These are phyloP conservation scores for Pulveroboletus sp. DNA, from an alignment of 768 basidiomycete genomes.

Conservation along the genomic window DNA sequence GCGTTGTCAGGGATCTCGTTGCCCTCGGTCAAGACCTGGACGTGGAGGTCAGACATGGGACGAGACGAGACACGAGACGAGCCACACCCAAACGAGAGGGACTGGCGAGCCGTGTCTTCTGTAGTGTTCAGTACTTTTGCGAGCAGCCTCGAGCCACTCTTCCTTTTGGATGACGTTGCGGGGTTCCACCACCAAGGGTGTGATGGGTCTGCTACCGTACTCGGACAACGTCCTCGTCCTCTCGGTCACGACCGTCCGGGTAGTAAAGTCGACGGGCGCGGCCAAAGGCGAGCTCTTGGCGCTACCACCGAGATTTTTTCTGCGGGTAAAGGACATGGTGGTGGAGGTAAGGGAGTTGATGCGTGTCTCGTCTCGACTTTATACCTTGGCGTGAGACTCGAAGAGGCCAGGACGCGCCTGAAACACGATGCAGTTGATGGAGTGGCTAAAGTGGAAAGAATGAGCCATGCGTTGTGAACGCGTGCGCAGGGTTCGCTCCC, in stretches of 20 bases:
- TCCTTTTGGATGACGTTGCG: slow-evolving; percentile 22
- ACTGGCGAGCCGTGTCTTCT: slow-evolving; percentile 26
- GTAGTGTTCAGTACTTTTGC: slow-evolving; percentile 29
- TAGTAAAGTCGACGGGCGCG: slow-evolving; percentile 6
- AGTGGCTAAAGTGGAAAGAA: slow-evolving; percentile 10
- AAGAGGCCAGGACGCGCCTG: background rate
- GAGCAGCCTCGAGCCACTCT: slow-evolving; percentile 29
- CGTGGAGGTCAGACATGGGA: background rate
- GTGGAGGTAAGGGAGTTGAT: background rate
- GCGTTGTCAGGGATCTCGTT: slow-evolving; percentile 34
- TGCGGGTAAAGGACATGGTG: slow-evolving; percentile 22
- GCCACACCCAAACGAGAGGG: slow-evolving; percentile 32
- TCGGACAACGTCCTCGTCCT: slow-evolving; percentile 18
- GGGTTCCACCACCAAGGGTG: slow-evolving; percentile 9
- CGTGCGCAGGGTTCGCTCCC: slow-evolving; percentile 7
- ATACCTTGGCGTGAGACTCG: slow-evolving; percentile 10
- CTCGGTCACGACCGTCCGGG: slow-evolving; percentile 5
- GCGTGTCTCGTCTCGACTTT: slow-evolving; percentile 3
- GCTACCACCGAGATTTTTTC: too few species aligned
- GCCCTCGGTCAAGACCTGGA: slow-evolving; percentile 29
- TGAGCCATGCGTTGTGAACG: background rate
- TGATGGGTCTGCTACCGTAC: slow-evolving; percentile 16
- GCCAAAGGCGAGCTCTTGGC: slow-evolving; percentile 15
- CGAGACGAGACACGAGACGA: background rate
- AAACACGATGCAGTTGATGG: slow-evolving; percentile 17